phyloP scores from a whole-genome alignment of 225 moss, liverwort and hornwort genomes.

The Ulota crispa region DNA sequence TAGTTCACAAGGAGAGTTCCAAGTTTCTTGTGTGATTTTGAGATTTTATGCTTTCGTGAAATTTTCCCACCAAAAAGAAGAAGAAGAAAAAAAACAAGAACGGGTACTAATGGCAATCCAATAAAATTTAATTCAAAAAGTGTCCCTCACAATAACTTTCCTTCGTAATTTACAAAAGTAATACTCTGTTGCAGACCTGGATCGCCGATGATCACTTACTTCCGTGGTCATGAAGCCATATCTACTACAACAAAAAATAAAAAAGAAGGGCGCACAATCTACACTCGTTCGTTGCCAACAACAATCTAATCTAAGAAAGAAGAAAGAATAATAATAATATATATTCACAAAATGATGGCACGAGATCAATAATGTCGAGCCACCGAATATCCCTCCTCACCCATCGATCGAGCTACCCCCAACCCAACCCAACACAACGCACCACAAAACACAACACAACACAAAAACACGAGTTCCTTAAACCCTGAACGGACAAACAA shows the following conservation, averaged over 20 bases:
- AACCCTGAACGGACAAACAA: constrained; percentile 8
- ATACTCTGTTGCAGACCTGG: background rate
- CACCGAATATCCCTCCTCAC: constrained; percentile 32
- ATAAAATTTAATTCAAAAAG: background rate
- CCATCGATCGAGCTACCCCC: background rate
- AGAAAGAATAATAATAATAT: background rate
- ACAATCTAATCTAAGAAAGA: background rate
- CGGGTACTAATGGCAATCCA: background rate
- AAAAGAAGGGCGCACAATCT: background rate
- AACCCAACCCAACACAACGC: too few relatives aligned
- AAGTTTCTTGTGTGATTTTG: too few relatives aligned
- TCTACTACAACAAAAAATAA: background rate
- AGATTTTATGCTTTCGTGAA: background rate
- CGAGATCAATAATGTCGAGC: constrained; percentile 37
- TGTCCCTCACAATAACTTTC: background rate
- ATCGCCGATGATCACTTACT: background rate
- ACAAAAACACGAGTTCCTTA: constrained; percentile 4
- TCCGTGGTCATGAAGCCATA: constrained; percentile 17
- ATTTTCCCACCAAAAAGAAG: background rate
- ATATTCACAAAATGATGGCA: constrained; percentile 32
- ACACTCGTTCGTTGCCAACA: background rate
- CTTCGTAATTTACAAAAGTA: constrained; percentile 8
- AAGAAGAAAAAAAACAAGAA: background rate
- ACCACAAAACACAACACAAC: too few relatives aligned
- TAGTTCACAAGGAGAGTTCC: background rate